Percentiles rank a stretch among this genome's conserved stretches.
These are phyloP conservation scores for Aspergillus panamensis DNA, from an alignment of 495 filamentous ascomycete genomes.

Conservation along the genomic window DNA sequence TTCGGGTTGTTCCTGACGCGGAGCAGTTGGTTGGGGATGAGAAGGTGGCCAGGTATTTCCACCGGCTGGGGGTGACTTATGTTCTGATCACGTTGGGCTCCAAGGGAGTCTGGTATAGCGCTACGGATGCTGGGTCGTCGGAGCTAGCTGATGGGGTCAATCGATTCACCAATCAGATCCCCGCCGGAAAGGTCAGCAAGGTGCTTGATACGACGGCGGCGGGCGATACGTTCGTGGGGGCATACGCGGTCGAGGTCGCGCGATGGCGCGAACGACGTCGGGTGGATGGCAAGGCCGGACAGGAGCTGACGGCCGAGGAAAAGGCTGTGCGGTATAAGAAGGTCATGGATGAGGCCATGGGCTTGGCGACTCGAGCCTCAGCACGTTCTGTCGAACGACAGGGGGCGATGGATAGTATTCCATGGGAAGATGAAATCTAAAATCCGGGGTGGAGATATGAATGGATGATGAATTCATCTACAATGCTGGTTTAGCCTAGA, in stretches of 20 bases:
- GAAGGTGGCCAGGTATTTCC: constrained; percentile 55
- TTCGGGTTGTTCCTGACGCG: constrained; percentile 35
- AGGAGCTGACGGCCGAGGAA: constrained; percentile 38
- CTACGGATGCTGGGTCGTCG: constrained; percentile 28
- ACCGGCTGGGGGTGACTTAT: constrained; percentile 64
- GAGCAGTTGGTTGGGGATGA: constrained; percentile 46
- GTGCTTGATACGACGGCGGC: constrained; percentile 94
- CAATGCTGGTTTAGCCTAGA: constrained; percentile 4
- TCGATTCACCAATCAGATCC: constrained; percentile 40
- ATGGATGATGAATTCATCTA: not conserved
- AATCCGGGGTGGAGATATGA: not conserved
- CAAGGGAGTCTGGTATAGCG: constrained; percentile 65
- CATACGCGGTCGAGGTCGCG: constrained; percentile 68
- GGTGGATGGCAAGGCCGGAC: constrained; percentile 31
- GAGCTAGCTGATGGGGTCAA: constrained; percentile 33
- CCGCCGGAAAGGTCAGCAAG: constrained; percentile 55
- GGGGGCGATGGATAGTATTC: constrained; percentile 87
- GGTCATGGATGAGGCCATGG: constrained; percentile 58
- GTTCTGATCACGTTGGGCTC: constrained; percentile 80
- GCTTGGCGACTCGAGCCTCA: constrained; percentile 67
- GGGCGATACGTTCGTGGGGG: constrained; percentile 91
- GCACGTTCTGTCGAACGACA: constrained; percentile 69
- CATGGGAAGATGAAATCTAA: constrained; percentile 75
- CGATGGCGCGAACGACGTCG: constrained; percentile 39
- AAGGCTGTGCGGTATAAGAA: constrained; percentile 43